Evolutionary conservation across 805 yeast genomes (phyloP).

Genomic region (Saccharomycopsis fibuligera): DNA sequence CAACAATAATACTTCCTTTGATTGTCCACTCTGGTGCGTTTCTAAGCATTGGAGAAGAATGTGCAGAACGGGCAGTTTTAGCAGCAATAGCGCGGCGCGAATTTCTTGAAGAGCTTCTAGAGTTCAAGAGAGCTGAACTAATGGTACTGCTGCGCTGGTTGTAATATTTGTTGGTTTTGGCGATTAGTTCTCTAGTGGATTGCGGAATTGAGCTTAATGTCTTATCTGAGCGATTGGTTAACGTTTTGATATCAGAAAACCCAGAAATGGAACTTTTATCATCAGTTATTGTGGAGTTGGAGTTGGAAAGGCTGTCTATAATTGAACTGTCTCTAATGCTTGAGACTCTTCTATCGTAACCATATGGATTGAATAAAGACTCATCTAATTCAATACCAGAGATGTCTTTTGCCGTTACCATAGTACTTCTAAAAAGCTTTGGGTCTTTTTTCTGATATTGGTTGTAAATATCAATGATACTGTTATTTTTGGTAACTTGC

Average conservation of each 20-base stretch:
- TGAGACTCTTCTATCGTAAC: too few species aligned
- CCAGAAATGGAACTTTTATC: not conserved
- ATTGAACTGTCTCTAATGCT: constrained; percentile 2
- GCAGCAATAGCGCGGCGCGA: too few species aligned
- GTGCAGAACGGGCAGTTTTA: too few species aligned
- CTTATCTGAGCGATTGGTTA: not conserved
- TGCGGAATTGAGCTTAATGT: not conserved
- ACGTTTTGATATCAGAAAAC: not conserved
- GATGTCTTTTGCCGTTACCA: constrained; percentile 20
- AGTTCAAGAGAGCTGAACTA: too few species aligned
- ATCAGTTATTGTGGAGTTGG: not conserved
- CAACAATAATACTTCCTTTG: too few species aligned
- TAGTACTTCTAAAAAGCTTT: constrained; percentile 13
- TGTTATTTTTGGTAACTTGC: constrained; percentile 3
- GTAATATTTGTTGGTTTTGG: constrained; percentile 13
- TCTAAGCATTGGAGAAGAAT: too few species aligned
- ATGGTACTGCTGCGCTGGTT: too few species aligned
- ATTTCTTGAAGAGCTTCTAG: too few species aligned
- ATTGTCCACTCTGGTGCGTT: too few species aligned
- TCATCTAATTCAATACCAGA: constrained; percentile 17
- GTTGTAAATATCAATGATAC: constrained; percentile 21
- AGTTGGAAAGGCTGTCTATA: not conserved
- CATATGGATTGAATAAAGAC: too few species aligned
- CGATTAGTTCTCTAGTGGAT: constrained; percentile 10
- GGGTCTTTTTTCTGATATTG: constrained; percentile 17